Base-by-base conservation (phyloP, 2,329 filamentous ascomycete species). In the Fusarium clavum region DNA sequence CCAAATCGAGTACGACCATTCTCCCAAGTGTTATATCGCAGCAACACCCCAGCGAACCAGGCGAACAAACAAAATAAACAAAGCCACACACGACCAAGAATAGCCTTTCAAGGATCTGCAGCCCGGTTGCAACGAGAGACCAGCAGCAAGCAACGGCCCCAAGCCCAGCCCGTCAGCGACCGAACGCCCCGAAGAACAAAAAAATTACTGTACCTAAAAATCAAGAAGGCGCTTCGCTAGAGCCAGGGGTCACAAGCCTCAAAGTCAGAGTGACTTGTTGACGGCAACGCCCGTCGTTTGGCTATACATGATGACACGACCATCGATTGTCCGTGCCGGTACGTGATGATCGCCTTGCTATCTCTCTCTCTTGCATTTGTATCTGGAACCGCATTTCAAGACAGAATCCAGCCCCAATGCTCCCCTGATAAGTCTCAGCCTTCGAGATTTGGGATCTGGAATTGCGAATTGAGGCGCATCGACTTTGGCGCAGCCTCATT, bases 281-380 rank as follows among this genome's bases (percentile, higher is more conserved):
- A 63, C 68, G 61, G 61, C 61, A 57, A 54, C 67, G 65, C 49
- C 64, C 58, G 58, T 64, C 64, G 52, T 64, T 52, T 52, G 44
- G 49, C 32, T 61, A 24, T 52, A 48, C 82, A 84, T 74, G 76
- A 89, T 89, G 87, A 87, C 86, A 76, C 85, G 86, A 80, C 86
- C 86, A 75, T 83, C 84, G 73, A 87, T 89, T 73, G 83, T 89
- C 80, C 86, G 87, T 77, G 87, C 87, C 77, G 87, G 87, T 89
- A 86, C 75, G 86, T 87, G 46, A 43, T 64, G 29, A 48, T 57
- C 48, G 25, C 46, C 52, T 58, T 62, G 51, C 54, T 64, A 30
- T 49, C 47, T 29, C 32, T 29, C 32, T 20, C 44, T 47, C 34
- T 43, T 27, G 11, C 14, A 24, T 65, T 70, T 69, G 41, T 40